These are phyloP conservation scores for Pluteus cervinus DNA, from an alignment of 768 basidiomycete species.

Conservation along the genomic window DNA sequence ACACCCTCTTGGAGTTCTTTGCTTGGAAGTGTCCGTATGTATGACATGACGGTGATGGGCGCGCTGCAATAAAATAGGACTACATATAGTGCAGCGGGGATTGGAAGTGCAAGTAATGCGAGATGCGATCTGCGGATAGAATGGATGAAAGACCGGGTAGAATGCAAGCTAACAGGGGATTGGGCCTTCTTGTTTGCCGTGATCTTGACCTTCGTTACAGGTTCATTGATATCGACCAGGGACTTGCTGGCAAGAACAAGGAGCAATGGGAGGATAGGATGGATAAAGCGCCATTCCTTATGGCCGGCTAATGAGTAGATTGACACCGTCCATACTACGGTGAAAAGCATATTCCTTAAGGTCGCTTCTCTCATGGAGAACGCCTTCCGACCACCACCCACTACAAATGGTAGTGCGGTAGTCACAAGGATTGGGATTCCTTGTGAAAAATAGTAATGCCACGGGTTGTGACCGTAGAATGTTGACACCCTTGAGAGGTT, in stretches of 20 bases:
- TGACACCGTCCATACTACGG: constrained; percentile 53
- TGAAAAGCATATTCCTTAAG: constrained; percentile 38
- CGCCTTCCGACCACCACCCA: constrained; percentile 49
- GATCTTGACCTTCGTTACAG: constrained; percentile 3
- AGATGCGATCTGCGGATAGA: constrained; percentile 31
- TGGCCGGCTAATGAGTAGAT: constrained; percentile 82
- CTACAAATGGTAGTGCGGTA: constrained; percentile 64
- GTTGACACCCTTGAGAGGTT: constrained; percentile 83
- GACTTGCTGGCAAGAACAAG: constrained; percentile 76
- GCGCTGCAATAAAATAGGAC: constrained; percentile 73
- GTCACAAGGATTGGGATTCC: constrained; percentile 79
- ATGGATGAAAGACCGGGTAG: constrained; percentile 14
- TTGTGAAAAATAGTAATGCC: constrained; percentile 89
- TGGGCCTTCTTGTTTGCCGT: constrained; percentile 3
- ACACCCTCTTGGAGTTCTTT: constrained; percentile 43
- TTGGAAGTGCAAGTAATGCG: constrained; percentile 40
- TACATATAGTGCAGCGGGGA: constrained; percentile 65
- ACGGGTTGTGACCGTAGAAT: constrained; percentile 86
- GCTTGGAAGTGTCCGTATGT: constrained; percentile 49
- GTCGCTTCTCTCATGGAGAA: constrained; percentile 20
- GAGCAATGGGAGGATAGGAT: constrained; percentile 81
- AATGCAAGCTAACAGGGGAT: not conserved
- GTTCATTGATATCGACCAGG: constrained; percentile 41
- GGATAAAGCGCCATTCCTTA: constrained; percentile 98
- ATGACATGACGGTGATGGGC: constrained; percentile 71